These are phyloP conservation scores for Solanum chacoense DNA, from an alignment of 305 asterid genomes.

Conservation along the genomic window DNA sequence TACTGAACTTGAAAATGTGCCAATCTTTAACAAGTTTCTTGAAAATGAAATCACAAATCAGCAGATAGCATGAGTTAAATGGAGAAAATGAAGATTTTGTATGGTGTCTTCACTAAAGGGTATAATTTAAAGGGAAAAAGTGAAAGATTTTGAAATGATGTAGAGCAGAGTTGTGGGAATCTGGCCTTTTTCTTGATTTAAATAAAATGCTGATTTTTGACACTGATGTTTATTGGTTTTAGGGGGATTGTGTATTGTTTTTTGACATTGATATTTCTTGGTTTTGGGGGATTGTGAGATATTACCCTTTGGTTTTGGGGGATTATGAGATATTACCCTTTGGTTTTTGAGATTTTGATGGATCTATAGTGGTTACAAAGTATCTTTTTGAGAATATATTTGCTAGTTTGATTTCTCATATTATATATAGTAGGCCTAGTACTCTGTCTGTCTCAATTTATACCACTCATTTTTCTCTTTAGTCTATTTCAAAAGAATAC, in stretches of 20 bases:
- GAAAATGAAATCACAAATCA: neutral
- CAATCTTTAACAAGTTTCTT: neutral
- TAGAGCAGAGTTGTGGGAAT: neutral
- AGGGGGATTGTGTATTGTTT: neutral
- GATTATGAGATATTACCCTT: neutral
- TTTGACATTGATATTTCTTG: neutral
- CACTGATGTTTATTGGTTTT: neutral
- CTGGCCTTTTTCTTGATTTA: neutral
- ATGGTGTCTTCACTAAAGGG: neutral
- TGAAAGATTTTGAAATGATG: neutral
- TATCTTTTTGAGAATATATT: neutral
- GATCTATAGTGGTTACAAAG: slow-evolving; percentile 2
- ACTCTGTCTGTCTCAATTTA: neutral
- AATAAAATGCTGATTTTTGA: neutral
- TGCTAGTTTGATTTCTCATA: neutral
- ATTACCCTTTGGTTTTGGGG: neutral
- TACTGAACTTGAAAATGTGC: neutral
- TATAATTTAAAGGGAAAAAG: neutral
- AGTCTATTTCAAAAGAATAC: neutral
- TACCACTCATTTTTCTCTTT: neutral
- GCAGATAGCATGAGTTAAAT: neutral
- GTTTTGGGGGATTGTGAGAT: neutral
- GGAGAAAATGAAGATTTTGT: neutral
- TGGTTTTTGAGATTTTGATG: slow-evolving; percentile 15
- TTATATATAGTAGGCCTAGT: neutral